Base-by-base conservation (phyloP, 371 early-diverging fungal genomes). In the Actinomortierella wolfii region DNA sequence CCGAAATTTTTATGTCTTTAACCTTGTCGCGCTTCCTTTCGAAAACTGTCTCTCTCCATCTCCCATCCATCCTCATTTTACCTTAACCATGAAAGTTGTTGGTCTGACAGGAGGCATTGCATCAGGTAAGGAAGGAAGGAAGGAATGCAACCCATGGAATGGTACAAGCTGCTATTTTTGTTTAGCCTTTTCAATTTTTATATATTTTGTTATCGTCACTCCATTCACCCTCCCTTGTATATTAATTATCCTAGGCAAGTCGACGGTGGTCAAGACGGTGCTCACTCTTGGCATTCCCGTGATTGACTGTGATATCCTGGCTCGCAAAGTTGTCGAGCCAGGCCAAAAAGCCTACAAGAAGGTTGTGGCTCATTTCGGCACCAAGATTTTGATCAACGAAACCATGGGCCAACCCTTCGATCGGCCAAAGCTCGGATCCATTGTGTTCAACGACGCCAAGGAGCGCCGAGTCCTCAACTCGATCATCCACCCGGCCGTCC, bases 91-190 rank as follows among this genome's bases (percentile, higher is more conserved):
- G 96, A 89, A 89, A 47, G 75, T 96, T 21, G 76, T 95, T 52
- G 97, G 97, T 15, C 82, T 96, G 46, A 97, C 97, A 8, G 97
- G 97, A 54, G 96, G 96, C 39, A 96, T 96, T 50, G 90, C 94
- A 17, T 92, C 96, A 42, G 97, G 96, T 80, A 89, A 21, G 29
- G 21, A 17, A 39, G 5, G 7, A n/a, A n/a, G 29, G 15, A 47
- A 3, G 21, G 6, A 4, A 34, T 34, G 4, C 34, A 34, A 4
- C 4, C 4, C 7, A 34, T 4, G 11, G 34, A 34, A 34, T 34
- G 4, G 11, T 4, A 34, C 4, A 11, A 34, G 34, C 34, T 25
- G 41, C 13, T 17, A 3, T 24, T 21, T 20, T 34, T 21, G n/a
- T 18, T 2, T 18, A 29, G 11, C 24, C 9, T 34, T 11, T 17